These are phyloP conservation scores for Verticillium longisporum DNA, from an alignment of 2,329 filamentous ascomycete species.

Conservation along the genomic window DNA sequence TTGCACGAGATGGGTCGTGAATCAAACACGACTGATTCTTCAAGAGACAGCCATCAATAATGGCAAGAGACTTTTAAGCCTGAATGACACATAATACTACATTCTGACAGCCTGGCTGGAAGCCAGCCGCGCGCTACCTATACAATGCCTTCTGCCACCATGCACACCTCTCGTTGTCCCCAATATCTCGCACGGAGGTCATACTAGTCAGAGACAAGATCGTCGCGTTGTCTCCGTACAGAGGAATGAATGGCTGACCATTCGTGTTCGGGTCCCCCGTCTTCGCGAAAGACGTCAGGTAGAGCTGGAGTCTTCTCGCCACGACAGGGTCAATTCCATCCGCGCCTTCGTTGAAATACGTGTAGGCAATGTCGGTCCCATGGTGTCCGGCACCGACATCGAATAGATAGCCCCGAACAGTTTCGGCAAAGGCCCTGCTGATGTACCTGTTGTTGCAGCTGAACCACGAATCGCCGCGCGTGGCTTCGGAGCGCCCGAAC, in stretches of 20 bases:
- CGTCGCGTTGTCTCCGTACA: conserved; percentile 6
- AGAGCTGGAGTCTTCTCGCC: conserved; percentile 22
- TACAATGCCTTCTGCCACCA: conserved; percentile 15
- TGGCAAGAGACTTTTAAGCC: not conserved
- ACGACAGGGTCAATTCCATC: conserved; percentile 16
- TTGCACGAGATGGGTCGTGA: not conserved
- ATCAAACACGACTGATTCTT: not conserved
- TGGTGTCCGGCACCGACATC: conserved; percentile 42
- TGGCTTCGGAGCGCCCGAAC: conserved; percentile 27
- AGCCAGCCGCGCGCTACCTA: not conserved
- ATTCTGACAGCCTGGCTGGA: no score
- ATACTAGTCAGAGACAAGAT: conserved; percentile 7
- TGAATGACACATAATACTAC: no score
- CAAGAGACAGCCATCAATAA: not conserved
- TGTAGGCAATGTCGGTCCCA: conserved; percentile 41
- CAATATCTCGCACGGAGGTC: conserved; percentile 2
- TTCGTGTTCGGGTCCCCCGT: conserved; percentile 18
- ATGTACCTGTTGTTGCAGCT: conserved; percentile 45
- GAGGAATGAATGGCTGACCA: conserved; percentile 4
- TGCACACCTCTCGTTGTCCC: conserved; percentile 18
- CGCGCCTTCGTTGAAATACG: conserved; percentile 34
- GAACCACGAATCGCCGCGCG: conserved; percentile 34
- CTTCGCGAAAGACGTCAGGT: conserved; percentile 23
- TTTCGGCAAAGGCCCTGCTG: conserved; percentile 32
- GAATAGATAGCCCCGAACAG: conserved; percentile 43